Evolutionary conservation across 306 rosid species (phyloP), one percentile per base, ranked within the genome.

Genomic region (Quercus ilex): DNA sequence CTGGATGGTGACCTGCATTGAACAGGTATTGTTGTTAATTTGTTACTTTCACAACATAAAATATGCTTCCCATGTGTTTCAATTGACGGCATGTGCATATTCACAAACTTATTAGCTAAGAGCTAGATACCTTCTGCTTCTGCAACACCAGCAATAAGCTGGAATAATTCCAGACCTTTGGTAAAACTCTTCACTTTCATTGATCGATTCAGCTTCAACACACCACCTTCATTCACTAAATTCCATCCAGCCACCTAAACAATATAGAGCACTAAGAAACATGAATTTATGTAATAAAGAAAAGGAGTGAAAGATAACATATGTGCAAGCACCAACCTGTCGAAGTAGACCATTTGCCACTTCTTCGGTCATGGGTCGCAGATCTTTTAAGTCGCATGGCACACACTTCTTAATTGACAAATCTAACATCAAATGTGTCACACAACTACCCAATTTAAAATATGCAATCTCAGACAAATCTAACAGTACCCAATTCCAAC

Each of bases 1-100:
- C 94, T n/a, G 98, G 98, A 85, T 94, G 96, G 82, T 94, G 97
- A 77, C 88, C 98, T 94, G 90, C 80, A 69, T 57, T 25, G 57
- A 77, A 30, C 58, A 52, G 28, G 1, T 17, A 68, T 9, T 19
- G 10, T 11, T 35, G 26, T 19, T 68, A 25, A 7, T 68, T n/a
- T 35, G 51, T 8, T 35, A 25, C 9, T n/a, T n/a, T n/a, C 11
- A 35, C 51, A 68, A 9, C 25, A 8, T 68, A 33, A 35, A 68
- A 10, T 13, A 17, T 4, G 51, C 52, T 10, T 64, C 10, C 5
- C 30, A 69, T 13, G n/a, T 15, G 30, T 14, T 79, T 41, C 30
- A 76, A 72, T 65, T 30, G 43, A 30, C 23, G 56, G 30, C 35
- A 43, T 65, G 20, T 76, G 2, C 35, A 55, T 4, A 63, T 35